These are phyloP conservation scores for Xylaria acuta DNA, from an alignment of 495 filamentous ascomycete species.

Conservation along the genomic window DNA sequence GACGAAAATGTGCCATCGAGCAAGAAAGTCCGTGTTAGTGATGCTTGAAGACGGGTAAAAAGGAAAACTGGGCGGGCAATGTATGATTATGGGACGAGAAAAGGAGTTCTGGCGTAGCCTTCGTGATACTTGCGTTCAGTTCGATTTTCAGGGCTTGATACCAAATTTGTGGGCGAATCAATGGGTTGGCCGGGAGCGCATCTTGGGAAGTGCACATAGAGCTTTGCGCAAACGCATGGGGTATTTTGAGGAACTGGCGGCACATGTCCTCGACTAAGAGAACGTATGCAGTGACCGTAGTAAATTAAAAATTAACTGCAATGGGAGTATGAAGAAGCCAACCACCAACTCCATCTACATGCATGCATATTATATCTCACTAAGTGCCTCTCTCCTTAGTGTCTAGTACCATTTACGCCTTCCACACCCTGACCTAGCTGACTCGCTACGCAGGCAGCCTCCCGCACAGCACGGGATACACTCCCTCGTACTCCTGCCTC, in stretches of 20 bases:
- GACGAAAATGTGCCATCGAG: constrained; percentile 25
- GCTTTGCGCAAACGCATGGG: too few species aligned
- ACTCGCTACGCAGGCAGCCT: constrained; percentile 77
- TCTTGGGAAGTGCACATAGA: neutral
- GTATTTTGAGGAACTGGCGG: constrained; percentile 1
- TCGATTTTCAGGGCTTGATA: constrained; percentile 6
- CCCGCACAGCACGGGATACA: constrained; percentile 74
- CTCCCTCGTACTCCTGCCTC: constrained; percentile 74
- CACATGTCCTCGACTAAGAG: neutral
- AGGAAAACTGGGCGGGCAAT: neutral
- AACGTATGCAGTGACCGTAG: neutral
- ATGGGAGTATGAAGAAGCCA: constrained; percentile 12
- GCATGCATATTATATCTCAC: constrained; percentile 6
- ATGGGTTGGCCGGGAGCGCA: neutral
- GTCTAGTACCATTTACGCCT: constrained; percentile 50
- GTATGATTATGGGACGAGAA: constrained; percentile 14
- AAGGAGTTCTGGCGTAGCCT: constrained; percentile 32
- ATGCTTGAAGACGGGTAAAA: constrained; percentile 20
- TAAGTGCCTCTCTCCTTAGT: constrained; percentile 11
- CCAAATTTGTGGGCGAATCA: neutral
- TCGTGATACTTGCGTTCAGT: constrained; percentile 33
- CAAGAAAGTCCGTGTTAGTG: constrained; percentile 47
- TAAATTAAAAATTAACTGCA: constrained; percentile 21
- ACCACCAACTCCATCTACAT: constrained; percentile 23
- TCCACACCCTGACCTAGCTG: constrained; percentile 67